These are phyloP conservation scores for Erodium texanum DNA, from an alignment of 441 rosid species.

Conservation along the genomic window DNA sequence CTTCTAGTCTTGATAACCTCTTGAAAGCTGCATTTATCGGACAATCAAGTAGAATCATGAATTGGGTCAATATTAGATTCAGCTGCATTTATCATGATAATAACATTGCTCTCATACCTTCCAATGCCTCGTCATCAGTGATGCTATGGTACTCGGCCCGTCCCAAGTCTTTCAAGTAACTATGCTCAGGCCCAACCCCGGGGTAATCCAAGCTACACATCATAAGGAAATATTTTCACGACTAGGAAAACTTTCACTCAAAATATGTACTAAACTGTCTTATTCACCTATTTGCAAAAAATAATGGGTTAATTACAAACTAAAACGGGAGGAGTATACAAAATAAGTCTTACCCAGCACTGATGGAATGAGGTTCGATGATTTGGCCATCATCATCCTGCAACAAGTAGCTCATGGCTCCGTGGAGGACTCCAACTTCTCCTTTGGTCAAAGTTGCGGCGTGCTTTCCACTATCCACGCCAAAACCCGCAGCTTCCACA, in stretches of 20 bases:
- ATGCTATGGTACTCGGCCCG: constrained; percentile 72
- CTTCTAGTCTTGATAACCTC: constrained; percentile 63
- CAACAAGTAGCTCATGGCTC: constrained; percentile 88
- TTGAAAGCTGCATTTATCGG: constrained; percentile 56
- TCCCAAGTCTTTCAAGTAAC: constrained; percentile 80
- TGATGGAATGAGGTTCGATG: constrained; percentile 83
- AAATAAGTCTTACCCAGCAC: constrained; percentile 58
- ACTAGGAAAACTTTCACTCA: not conserved
- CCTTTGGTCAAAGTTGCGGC: constrained; percentile 86
- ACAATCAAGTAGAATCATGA: not conserved
- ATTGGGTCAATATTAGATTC: not conserved
- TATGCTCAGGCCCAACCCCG: constrained; percentile 96
- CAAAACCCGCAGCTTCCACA: constrained; percentile 95
- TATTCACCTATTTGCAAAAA: not conserved
- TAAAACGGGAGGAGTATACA: not conserved
- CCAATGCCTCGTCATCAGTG: constrained; percentile 85
- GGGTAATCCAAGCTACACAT: constrained; percentile 78
- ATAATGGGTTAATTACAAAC: no score
- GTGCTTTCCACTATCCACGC: constrained; percentile 85
- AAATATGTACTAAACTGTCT: not conserved
- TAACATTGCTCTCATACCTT: constrained; percentile 40
- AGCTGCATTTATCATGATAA: not conserved
- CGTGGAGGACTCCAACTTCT: constrained; percentile 85
- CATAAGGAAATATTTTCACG: constrained; percentile 1
- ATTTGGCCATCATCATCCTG: constrained; percentile 95